Evolutionary conservation across 176 grass and related monocot species (phyloP), one percentile per base, ranked within the genome.

Genomic region (Tillandsia leiboldiana): DNA sequence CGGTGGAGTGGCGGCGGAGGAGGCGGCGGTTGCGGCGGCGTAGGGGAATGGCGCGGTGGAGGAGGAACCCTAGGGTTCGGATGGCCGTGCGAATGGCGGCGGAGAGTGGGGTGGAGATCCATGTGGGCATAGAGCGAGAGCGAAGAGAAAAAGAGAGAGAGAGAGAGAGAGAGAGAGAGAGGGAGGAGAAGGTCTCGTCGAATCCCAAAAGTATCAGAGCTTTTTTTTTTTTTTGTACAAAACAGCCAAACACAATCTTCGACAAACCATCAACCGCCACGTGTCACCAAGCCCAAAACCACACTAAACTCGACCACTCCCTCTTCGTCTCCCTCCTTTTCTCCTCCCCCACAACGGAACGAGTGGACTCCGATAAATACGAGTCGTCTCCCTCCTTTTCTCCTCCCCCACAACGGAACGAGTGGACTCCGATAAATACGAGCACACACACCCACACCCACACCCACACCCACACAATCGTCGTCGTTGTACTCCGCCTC

Each of bases 401-500:
- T 67, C 61, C 27, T 50, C 53, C 27, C 27, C 68, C 26, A 24
- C 10, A 26, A 66, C 24, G 20, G 20, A 73, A 75, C 74, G n/a
- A 72, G 72, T 72, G 74, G 80, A 71, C 12, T 77, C 64, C 20
- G 17, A 67, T 78, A 57, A 73, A 68, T 28, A 63, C 78, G 82
- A 75, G 27, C 51, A 72, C 78, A 71, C 85, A 56, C 70, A 77
- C 71, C 79, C 82, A 50, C 26, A 8, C 0, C 42, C 85, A 56
- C 70, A 77, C 71, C 79, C 82, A 50, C 26, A 8, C 0, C 42
- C 20, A 42, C 33, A 13, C 48, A 59, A 11, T 42, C 51, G 27
- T 28, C 54, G 23, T 56, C 70, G 11, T 33, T 9, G 0, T 2
- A 8, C 48, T 10, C 2, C 12, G 9, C 8, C 26, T 15, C 15